Conservation (phyloP, 164 flowering plant genomes). For the Umbellularia californica region DNA sequence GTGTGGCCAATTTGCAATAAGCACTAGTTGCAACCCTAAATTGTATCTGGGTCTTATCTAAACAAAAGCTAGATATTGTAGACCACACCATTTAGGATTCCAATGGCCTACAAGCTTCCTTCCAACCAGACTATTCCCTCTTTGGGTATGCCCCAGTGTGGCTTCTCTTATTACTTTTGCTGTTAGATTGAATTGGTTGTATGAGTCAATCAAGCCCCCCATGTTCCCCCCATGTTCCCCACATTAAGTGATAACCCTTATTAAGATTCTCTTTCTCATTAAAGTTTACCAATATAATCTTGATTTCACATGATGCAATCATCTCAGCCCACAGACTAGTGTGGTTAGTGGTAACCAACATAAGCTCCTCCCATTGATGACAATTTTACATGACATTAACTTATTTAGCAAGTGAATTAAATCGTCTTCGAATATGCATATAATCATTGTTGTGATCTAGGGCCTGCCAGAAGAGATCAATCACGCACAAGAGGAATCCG, state of each 20-base stretch:
- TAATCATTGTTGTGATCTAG: no score
- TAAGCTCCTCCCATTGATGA: not conserved
- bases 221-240: not conserved
- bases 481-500: no score
- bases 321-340: not conserved
- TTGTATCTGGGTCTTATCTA: not conserved
- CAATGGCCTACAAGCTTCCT: conserved; percentile 2
- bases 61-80: not conserved
- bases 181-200: not conserved
- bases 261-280: not conserved
- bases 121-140: not conserved
- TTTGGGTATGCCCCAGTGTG: not conserved
- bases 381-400: no score
- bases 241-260: not conserved
- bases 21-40: no score
- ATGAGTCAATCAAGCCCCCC: not conserved
- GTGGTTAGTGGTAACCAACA: not conserved
- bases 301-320: not conserved
- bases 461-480: no score
- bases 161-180: not conserved
- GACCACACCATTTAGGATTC: not conserved
- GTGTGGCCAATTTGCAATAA: no score
- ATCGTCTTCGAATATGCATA: no score
- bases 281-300: not conserved
- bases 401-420: no score